Evolutionary conservation across 2,329 filamentous ascomycete species (phyloP), one percentile per base, ranked within the genome.

Genomic region (Boeremia exigua): DNA sequence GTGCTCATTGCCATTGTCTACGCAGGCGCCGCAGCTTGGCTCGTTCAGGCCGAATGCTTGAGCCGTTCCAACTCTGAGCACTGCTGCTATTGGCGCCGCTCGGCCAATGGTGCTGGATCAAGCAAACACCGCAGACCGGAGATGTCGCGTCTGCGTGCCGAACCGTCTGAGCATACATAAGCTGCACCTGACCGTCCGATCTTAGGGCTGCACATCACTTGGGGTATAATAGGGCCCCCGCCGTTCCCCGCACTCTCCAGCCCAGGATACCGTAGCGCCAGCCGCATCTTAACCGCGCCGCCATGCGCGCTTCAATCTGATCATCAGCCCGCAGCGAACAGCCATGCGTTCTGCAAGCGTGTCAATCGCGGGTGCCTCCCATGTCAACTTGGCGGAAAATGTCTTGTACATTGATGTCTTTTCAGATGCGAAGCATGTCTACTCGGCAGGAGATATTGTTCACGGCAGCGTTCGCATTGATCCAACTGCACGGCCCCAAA

Each of bases 361-460:
- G 9, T 53, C 45, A 27, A 29, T 59, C 10, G 40, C 52, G 10
- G 53, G 47, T 3, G 45, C 61, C 25, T 54, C 57, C 10, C 48
- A 58, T 28, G 32, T 54, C 36, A 65, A 65, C 33, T 34, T 56
- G 38, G 58, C 48, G 29, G 51, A 62, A n/a, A 60, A 54, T 17
- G 58, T 60, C 14, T 33, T 67, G 12, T 65, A 61, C 44, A 65
- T 68, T 15, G 33, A 61, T 14, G 15, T 66, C 15, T 51, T 51
- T 40, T 39, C 55, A 30, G 47, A 54, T 32, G 38, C 54, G 25
- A 49, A 57, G 2, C 54, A 53, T 4, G 58, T 55, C 38, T 70
- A 65, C 52, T 66, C 63, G 6, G 59, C 47, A 34, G 65, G 66
- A 33, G 66, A 71, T 17, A 33, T 47, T 9, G 48, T 72, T 15